A percentile compares a stretch with the other conserved stretches of the same genome.
Conservation (phyloP, 352 stramenopile species). For the Phytophthora cajani region DNA sequence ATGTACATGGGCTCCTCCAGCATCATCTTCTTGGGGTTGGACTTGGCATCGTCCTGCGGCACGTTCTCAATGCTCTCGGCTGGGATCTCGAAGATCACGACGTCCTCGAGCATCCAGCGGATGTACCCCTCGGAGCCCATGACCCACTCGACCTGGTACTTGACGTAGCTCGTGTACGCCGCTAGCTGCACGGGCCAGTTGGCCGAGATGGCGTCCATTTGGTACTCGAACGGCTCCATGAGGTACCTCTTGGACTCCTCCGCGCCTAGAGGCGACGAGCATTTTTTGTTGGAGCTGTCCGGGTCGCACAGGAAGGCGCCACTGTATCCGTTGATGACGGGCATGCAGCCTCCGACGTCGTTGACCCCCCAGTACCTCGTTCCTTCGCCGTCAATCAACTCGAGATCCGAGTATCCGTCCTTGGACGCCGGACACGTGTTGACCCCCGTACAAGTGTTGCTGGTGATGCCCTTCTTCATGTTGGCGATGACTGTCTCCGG, state of each 20-base stretch:
- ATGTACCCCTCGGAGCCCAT: constrained; percentile 57
- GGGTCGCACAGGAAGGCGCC: constrained; percentile 55
- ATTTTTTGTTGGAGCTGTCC: constrained; percentile 51
- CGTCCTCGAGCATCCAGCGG: constrained; percentile 56
- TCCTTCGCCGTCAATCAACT: constrained; percentile 48
- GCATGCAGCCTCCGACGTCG: constrained; percentile 55
- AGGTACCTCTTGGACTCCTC: constrained; percentile 39
- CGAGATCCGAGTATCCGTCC: constrained; percentile 49
- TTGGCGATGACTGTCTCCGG: constrained; percentile 40
- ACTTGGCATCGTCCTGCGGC: constrained; percentile 38
- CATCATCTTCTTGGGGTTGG: constrained; percentile 64
- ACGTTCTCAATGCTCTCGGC: constrained; percentile 49
- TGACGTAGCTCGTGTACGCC: constrained; percentile 56
- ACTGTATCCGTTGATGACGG: constrained; percentile 58
- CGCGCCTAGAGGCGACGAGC: constrained; percentile 29
- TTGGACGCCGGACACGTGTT: constrained; percentile 58
- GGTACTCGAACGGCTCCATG: constrained; percentile 59
- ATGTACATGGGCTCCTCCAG: constrained; percentile 72
- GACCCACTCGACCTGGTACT: constrained; percentile 71
- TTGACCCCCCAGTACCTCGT: constrained; percentile 63
- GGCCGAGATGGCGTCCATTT: constrained; percentile 69
- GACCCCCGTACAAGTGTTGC: constrained; percentile 50
- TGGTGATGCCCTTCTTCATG: constrained; percentile 44
- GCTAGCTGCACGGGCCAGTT: constrained; percentile 50
- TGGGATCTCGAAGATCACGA: constrained; percentile 65